Evolutionary conservation across 495 filamentous ascomycete species (phyloP).

Genomic region (Massariosphaeria phaeospora): DNA sequence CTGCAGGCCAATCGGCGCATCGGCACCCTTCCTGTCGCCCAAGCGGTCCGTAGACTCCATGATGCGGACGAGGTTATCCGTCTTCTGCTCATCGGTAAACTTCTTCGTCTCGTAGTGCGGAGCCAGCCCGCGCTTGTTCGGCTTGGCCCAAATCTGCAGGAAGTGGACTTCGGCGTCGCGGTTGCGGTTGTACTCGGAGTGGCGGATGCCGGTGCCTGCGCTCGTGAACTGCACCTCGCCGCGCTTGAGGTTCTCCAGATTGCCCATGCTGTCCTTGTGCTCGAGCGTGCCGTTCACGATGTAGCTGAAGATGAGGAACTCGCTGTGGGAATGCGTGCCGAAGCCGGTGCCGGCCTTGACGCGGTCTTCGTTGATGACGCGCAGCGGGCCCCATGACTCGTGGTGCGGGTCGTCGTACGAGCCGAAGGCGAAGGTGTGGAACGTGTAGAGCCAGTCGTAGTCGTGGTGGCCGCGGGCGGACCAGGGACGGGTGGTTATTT

Average conservation of each 20-base stretch:
- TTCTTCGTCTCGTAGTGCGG: slow-evolving; percentile 66
- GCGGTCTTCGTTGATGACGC: slow-evolving; percentile 80
- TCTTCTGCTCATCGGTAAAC: slow-evolving; percentile 64
- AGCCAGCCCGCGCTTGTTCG: slow-evolving; percentile 61
- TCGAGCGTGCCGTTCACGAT: slow-evolving; percentile 74
- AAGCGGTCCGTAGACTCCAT: slow-evolving; percentile 64
- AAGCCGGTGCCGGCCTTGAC: slow-evolving; percentile 64
- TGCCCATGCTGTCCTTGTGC: slow-evolving; percentile 71
- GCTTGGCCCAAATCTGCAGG: slow-evolving; percentile 75
- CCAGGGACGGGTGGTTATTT: slow-evolving; percentile 42
- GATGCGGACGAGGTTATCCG: slow-evolving; percentile 61
- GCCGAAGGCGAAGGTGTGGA: slow-evolving; percentile 79
- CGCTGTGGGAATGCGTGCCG: slow-evolving; percentile 72
- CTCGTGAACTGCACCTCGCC: slow-evolving; percentile 82
- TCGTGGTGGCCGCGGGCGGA: slow-evolving; percentile 63
- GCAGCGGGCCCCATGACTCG: slow-evolving; percentile 61
- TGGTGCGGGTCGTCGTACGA: slow-evolving; percentile 63
- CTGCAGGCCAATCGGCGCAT: slow-evolving; percentile 69
- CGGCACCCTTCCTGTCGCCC: slow-evolving; percentile 51
- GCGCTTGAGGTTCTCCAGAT: slow-evolving; percentile 66
- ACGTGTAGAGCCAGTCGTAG: slow-evolving; percentile 79
- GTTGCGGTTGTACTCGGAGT: slow-evolving; percentile 71
- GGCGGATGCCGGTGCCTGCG: slow-evolving; percentile 69
- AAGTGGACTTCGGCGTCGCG: slow-evolving; percentile 63
- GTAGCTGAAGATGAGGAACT: slow-evolving; percentile 82